phyloP scores from a whole-genome alignment of 805 yeast genomes.

The Candida vaughaniae region DNA sequence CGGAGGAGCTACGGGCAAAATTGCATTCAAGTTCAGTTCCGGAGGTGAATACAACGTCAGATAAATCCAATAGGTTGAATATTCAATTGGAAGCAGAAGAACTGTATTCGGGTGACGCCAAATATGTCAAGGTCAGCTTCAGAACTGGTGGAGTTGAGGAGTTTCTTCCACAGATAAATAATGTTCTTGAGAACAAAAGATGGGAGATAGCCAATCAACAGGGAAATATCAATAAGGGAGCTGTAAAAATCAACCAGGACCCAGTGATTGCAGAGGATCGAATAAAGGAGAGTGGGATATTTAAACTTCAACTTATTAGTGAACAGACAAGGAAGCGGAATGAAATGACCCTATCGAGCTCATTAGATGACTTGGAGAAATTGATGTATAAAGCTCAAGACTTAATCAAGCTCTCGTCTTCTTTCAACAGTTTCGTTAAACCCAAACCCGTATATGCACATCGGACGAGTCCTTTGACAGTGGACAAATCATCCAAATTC shows the following conservation, averaged over 20 bases:
- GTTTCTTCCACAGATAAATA: conserved; percentile 44
- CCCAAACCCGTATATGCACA: conserved; percentile 9
- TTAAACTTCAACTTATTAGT: conserved; percentile 60
- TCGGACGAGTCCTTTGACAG: conserved; percentile 32
- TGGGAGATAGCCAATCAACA: conserved; percentile 45
- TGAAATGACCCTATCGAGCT: conserved; percentile 59
- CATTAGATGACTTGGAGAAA: conserved; percentile 74
- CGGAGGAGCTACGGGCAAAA: conserved; percentile 10
- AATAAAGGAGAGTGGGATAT: conserved; percentile 53
- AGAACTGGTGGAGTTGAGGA: conserved; percentile 66
- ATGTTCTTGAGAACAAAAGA: conserved; percentile 42
- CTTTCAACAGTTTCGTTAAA: conserved; percentile 29
- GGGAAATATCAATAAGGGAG: conserved; percentile 38
- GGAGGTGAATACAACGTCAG: background rate
- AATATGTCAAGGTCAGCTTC: conserved; percentile 68
- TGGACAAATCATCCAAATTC: conserved; percentile 32
- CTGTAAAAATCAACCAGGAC: conserved; percentile 21
- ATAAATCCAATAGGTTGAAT: conserved; percentile 11
- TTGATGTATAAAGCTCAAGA: conserved; percentile 79
- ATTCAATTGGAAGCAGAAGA: conserved; percentile 32
- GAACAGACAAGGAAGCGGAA: conserved; percentile 56
- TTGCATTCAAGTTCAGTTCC: background rate
- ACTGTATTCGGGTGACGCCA: conserved; percentile 24
- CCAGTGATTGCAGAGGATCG: background rate
- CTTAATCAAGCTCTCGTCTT: conserved; percentile 55